Base-by-base conservation (phyloP, 352 stramenopile species). In the Globisporangium heterothallicum region DNA sequence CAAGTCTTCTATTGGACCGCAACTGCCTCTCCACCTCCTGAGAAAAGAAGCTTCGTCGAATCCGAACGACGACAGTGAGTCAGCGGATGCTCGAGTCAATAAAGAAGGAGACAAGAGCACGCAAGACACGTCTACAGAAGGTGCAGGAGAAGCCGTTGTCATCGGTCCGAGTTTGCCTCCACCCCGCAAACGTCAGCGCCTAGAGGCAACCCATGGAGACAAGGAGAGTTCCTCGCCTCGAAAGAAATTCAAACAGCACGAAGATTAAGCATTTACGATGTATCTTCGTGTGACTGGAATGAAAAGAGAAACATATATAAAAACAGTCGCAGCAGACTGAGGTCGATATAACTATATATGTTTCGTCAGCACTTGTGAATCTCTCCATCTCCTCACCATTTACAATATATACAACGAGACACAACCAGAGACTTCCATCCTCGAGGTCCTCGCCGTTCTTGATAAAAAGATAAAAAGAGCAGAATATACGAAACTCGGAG, bases 1-100 rank as follows among this genome's bases (percentile, higher is more conserved):
- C 24, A 25, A 62, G 2, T 36, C 9, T 25, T 65, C 66, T 0
- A 89, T 89, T 58, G 78, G 81, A 4, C 81, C 81, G 18, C 68
- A 86, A 53, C 63, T 88, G 4, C 78, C 78, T 0, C 66, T 64
- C 5, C 53, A 64, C 48, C 32, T 74, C 16, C 36, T 18, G 26
- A 10, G 8, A 40, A 38, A 30, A 68, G 66, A 48, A 45, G n/a
- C 2, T 12, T n/a, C 66, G 61, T 16, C 32, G 21, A 45, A 9
- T 18, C 42, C 10, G 13, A 41, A 18, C 8, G 36, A 56, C 6
- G 34, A 41, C 19, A 26, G 48, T 7, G 12, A 46, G 7, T 14
- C 19, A 3, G 27, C 13, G 8, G 27, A 26, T 9, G 26, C 6
- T 16, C 40, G 57, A 13, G 24, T 19, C 34, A 32, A 47, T 21